Evolutionary conservation across 2,329 filamentous ascomycete genomes (phyloP), one percentile per base, ranked within the genome.

Genomic region (Colletotrichum cordylinicola): DNA sequence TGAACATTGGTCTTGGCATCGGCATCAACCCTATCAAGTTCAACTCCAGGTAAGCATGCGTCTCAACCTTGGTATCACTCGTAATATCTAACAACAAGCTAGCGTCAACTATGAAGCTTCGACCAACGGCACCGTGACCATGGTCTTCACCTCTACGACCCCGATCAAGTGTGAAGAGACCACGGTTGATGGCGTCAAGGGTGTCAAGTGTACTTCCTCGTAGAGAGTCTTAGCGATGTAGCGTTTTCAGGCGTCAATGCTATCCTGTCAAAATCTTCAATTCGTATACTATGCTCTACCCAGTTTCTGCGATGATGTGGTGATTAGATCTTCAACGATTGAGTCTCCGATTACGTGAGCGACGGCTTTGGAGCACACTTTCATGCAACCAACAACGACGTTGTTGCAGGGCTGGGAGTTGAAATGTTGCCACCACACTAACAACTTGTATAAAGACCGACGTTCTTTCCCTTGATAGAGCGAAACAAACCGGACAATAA

Each of bases 81-180:
- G 10, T 6, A 8, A 2, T 18, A 18, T 16, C 31, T 62, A 9
- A 62, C 12, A 15, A 2, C 0, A 52, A 4, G 18, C 9, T 7
- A 75, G 74, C 37, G 64, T 75, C 35, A 39, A 29, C 39, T 75
- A 68, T 15, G 64, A 73, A 39, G 74, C 70, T 6, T 75, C 74
- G 9, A 75, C 70, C 0, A 73, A 75, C 35, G 74, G 74, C 7
- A 74, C 24, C 7, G 70, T 67, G 2, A 76, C 58, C 33, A 9
- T 76, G n/a, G 18, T 60, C 7, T 76, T 76, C 29, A 69, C 74
- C 12, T 65, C 74, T 27, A 76, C 70, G 6, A 65, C 43, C 18
- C 18, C 58, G 16, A 52, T 76, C 56, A 76, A 56, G 65, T 76
- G 74, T n/a, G 58, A 76, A 58, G 64, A 76, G 48, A 69, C 70